Base-by-base conservation (phyloP, 768 basidiomycete species). In the Boletus eberwhitei region DNA sequence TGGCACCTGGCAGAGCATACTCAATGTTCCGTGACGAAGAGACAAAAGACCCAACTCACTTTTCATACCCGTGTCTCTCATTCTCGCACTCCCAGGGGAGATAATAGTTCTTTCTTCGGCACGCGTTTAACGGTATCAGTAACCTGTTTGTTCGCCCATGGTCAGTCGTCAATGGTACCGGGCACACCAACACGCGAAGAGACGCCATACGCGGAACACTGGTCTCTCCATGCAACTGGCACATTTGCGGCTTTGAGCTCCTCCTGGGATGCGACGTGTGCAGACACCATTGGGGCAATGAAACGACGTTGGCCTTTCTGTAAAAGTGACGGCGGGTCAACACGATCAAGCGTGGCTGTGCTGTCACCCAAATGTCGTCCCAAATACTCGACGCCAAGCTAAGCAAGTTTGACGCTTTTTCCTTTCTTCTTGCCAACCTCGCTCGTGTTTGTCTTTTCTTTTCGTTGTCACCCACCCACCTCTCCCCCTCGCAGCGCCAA, bases 81-180 rank as follows among this genome's bases (percentile, higher is more conserved):
- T 93, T 85, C 69, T 93, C 89, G 70, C 93, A 96, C 60, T 94
- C 86, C 93, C 93, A 97, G n/a, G 90, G 87, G 64, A 90, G 71
- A 70, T 93, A 97, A 48, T 73, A 74, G 47, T 82, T 83, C 65
- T 90, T 77, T 71, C 82, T 85, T 62, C 93, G 84, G 72, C 93
- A 97, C 58, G 85, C 74, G 67, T 97, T 96, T 55, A 97, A 76
- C 21, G 93, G 93, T 48, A 97, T 82, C 59, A 96, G 76, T 26
- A 95, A 78, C 51, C 93, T 97, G 50, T 36, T 45, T 48, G 31
- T 50, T 43, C 7, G 11, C 21, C 26, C 17, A 14, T 44, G 17
- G 53, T 36, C 32, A 22, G 26, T 38, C 8, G 49, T 38, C 36
- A 35, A 24, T 7, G 21, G 29, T 8, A 17, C 21, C 29, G 4